A percentile compares a stretch with the other conserved stretches of the same genome.
Evolutionary conservation across 2,329 filamentous ascomycete genomes (phyloP).

Genomic region (Fusarium udum): DNA sequence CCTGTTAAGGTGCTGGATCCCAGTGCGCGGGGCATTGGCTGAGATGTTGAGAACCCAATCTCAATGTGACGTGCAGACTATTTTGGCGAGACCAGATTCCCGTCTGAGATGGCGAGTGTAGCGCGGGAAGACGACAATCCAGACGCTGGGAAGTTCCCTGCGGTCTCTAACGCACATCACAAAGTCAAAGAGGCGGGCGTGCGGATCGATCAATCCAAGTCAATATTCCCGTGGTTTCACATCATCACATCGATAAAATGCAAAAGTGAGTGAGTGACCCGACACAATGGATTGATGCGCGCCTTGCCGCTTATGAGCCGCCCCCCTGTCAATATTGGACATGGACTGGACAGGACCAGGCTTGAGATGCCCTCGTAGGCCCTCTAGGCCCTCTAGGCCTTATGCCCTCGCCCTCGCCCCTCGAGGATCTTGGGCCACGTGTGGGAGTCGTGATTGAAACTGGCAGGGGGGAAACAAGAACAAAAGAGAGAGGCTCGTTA

Average conservation of each 20-base stretch:
- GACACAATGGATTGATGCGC: conserved; percentile 46
- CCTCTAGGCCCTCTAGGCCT: no score
- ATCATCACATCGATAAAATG: conserved; percentile 24
- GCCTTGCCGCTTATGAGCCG: conserved; percentile 40
- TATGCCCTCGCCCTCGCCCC: conserved; percentile 18
- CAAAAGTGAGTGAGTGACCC: conserved; percentile 33
- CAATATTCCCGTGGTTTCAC: conserved; percentile 27
- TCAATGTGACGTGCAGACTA: not conserved
- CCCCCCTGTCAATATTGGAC: conserved; percentile 29
- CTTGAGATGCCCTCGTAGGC: conserved; percentile 6
- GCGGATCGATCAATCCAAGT: not conserved
- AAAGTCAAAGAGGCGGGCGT: conserved; percentile 23
- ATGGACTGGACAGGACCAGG: not conserved
- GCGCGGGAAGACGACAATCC: not conserved
- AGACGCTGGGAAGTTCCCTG: conserved; percentile 23
- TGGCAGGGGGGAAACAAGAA: conserved; percentile 6
- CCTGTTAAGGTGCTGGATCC: conserved; percentile 12
- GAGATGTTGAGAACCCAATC: conserved; percentile 2
- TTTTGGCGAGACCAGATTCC: not conserved
- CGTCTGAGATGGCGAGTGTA: not conserved
- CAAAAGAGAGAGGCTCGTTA: not conserved
- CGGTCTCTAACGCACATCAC: not conserved
- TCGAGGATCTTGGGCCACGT: conserved; percentile 35
- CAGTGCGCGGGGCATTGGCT: conserved; percentile 1
- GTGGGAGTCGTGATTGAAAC: conserved; percentile 32